Conservation (phyloP, 306 rosid genomes). For the Trichosanthes cucumerina region DNA sequence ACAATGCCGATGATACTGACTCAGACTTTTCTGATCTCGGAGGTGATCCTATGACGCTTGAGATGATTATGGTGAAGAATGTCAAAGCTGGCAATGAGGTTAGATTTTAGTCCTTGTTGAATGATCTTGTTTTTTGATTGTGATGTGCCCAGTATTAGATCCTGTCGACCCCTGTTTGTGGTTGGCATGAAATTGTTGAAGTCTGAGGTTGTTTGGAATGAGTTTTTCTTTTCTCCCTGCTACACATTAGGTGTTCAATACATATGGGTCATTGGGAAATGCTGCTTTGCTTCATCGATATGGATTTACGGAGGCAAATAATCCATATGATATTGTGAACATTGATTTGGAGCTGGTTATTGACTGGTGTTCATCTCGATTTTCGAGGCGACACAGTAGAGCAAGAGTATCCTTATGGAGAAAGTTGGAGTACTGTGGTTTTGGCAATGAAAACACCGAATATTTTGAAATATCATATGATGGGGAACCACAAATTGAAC, state of each 20-base stretch:
- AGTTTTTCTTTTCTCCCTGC: background rate
- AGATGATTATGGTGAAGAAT: slow-evolving; percentile 81
- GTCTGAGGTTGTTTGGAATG: background rate
- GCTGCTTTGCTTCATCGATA: slow-evolving; percentile 94
- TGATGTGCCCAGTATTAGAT: background rate
- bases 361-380: slow-evolving; percentile 51
- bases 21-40: slow-evolving; percentile 25
- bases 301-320: slow-evolving; percentile 79
- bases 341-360: slow-evolving; percentile 64
- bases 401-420: slow-evolving; percentile 70
- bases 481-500: slow-evolving; percentile 80
- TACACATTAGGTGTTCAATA: slow-evolving; percentile 59
- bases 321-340: slow-evolving; percentile 66
- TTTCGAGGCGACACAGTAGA: slow-evolving; percentile 55
- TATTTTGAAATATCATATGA: slow-evolving; percentile 70
- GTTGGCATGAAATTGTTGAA: background rate
- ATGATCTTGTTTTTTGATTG: background rate
- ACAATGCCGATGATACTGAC: slow-evolving; percentile 12
- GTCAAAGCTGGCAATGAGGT: slow-evolving; percentile 75
- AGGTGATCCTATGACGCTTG: slow-evolving; percentile 34
- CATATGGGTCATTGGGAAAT: slow-evolving; percentile 73
- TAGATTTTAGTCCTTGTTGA: background rate
- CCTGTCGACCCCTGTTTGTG: background rate
- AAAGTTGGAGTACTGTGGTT: slow-evolving; percentile 45
- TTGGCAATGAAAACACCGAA: slow-evolving; percentile 43